phyloP scores from a whole-genome alignment of 2,329 filamentous ascomycete genomes.

The Aaosphaeria pasadenensis region DNA sequence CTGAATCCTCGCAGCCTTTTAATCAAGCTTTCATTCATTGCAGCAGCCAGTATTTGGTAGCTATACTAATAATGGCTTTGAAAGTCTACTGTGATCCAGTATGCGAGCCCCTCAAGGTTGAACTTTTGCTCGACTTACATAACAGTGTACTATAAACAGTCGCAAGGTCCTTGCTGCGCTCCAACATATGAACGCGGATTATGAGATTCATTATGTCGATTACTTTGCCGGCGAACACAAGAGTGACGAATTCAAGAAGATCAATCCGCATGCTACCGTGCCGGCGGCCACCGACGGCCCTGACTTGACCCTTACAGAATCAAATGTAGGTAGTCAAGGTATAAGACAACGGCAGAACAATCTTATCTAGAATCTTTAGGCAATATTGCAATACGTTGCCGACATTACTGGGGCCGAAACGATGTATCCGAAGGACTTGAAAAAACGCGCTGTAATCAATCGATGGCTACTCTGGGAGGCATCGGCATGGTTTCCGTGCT shows the following conservation, averaged over 20 bases:
- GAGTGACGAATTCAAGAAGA: slow-evolving; percentile 29
- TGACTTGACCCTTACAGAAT: slow-evolving; percentile 40
- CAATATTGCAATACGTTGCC: slow-evolving; percentile 42
- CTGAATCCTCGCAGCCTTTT: no score
- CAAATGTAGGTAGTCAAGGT: slow-evolving; percentile 4
- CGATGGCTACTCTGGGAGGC: slow-evolving; percentile 45
- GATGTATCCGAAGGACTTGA: slow-evolving; percentile 40
- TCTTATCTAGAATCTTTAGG: slow-evolving; percentile 18
- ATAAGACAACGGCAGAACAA: not conserved
- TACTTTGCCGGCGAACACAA: slow-evolving; percentile 43
- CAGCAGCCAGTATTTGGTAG: no score
- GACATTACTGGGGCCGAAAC: slow-evolving; percentile 26
- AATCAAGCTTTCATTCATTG: no score
- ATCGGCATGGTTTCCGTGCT: slow-evolving; percentile 39
- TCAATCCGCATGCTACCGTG: slow-evolving; percentile 39
- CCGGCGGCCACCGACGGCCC: slow-evolving; percentile 38
- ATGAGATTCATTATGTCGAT: slow-evolving; percentile 37
- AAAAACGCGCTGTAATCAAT: slow-evolving; percentile 39
- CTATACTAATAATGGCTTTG: no score
- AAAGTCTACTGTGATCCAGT: not conserved
- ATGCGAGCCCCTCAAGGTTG: not conserved
- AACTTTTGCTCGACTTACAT: not conserved
- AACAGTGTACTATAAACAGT: slow-evolving; percentile 38
- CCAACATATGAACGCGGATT: slow-evolving; percentile 34
- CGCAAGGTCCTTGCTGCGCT: slow-evolving; percentile 43